Evolutionary conservation across 169 alveolate species (phyloP).

Genomic region (Plasmodium fragile): DNA sequence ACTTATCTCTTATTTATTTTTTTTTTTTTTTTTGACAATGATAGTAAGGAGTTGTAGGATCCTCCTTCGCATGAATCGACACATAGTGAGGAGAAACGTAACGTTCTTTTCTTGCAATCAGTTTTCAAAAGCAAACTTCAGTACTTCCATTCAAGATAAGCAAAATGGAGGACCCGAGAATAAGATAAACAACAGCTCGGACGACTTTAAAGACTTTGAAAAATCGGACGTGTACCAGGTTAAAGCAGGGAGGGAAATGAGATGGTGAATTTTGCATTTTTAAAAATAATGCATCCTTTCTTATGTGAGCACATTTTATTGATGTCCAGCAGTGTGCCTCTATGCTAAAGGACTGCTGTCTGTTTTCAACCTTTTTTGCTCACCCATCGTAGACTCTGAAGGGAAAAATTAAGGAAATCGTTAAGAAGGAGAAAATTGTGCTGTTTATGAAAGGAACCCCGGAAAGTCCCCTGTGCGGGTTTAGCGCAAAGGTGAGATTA

Average conservation of each 20-base stretch:
- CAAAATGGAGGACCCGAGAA: conserved; percentile 18
- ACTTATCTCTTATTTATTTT: background rate
- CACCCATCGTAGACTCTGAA: conserved; percentile 28
- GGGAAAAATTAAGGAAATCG: conserved; percentile 58
- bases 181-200: background rate
- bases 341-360: background rate
- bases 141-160: conserved; percentile 15
- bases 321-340: background rate
- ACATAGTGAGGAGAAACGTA: conserved; percentile 17
- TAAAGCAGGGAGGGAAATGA: background rate
- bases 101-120: conserved; percentile 6
- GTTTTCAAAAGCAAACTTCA: conserved; percentile 31
- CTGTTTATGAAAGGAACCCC: conserved; percentile 88
- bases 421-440: conserved; percentile 61
- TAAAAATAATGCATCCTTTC: background rate
- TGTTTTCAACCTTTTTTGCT: background rate
- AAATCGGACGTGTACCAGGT: conserved; percentile 72
- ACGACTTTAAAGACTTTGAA: conserved; percentile 61
- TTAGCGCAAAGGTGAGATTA: conserved; percentile 78
- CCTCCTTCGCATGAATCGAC: conserved; percentile 15
- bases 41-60: conserved; percentile 14
- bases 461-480: conserved; percentile 85
- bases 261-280: background rate
- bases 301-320: background rate
- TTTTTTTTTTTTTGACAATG: conserved; percentile 42